These are phyloP conservation scores for Mucor racemosus DNA, from an alignment of 371 early-diverging fungal genomes.

Conservation along the genomic window DNA sequence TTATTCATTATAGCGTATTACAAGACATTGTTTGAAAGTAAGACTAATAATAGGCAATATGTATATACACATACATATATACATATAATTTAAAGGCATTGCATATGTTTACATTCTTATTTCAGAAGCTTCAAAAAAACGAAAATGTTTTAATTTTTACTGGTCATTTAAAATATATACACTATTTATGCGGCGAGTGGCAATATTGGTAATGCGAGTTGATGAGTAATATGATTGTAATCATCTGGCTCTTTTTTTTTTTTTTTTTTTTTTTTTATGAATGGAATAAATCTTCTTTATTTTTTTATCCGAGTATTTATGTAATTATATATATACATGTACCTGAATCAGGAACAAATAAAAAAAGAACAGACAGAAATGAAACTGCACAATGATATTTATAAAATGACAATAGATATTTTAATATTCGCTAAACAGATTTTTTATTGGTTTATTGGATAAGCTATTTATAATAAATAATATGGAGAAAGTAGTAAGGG, in stretches of 20 bases:
- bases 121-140: neutral
- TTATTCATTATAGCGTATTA: no score
- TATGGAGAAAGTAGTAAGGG: neutral
- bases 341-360: neutral
- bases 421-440: neutral
- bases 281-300: no score
- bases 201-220: neutral
- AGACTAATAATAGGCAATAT: neutral
- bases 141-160: neutral
- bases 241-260: no score
- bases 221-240: neutral
- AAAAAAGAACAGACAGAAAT: neutral
- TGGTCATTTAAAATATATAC: neutral
- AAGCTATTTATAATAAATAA: neutral
- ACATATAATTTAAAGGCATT: neutral
- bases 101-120: neutral
- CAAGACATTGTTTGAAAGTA: no score
- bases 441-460: neutral
- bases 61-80: neutral
- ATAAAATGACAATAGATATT: neutral
- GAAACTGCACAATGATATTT: neutral
- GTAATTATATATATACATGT: neutral
- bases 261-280: no score
- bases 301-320: neutral
- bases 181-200: neutral